Conservation (phyloP, 192 early-diverging fungal genomes). For the Funneliformis mosseae region DNA sequence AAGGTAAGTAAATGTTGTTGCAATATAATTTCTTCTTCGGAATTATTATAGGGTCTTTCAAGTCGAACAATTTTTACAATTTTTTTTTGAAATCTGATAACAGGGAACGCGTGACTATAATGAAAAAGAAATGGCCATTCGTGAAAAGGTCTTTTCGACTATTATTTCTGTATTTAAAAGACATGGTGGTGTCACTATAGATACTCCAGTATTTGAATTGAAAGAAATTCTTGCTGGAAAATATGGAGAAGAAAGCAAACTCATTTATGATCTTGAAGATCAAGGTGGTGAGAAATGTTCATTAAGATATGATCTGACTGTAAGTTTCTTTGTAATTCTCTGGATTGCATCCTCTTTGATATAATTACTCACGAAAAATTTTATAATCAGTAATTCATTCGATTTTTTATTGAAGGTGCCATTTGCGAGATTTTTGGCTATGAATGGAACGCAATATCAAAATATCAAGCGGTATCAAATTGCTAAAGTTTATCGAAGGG, state of each 20-base stretch:
- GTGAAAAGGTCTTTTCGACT: constrained; percentile 87
- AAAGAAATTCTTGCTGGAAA: constrained; percentile 96
- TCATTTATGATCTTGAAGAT: constrained; percentile 97
- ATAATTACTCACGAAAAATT: background rate
- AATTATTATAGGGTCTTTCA: background rate
- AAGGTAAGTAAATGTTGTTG: constrained; percentile 59
- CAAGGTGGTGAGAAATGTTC: constrained; percentile 97
- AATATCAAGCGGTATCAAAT: constrained; percentile 98
- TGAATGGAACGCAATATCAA: constrained; percentile 79
- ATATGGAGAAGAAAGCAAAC: constrained; percentile 98
- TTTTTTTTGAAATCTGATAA: background rate
- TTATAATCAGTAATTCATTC: background rate
- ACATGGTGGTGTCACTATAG: constrained; percentile 97
- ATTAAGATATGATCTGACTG: constrained; percentile 95
- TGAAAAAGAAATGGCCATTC: constrained; percentile 96
- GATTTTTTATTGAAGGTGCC: constrained; percentile 61
- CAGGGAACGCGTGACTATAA: constrained; percentile 95
- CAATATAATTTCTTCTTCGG: background rate
- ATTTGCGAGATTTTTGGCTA: constrained; percentile 94
- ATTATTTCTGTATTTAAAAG: constrained; percentile 89
- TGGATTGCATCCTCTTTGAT: no score
- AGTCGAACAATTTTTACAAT: background rate
- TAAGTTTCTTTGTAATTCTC: constrained; percentile 27
- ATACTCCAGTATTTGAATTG: constrained; percentile 98
- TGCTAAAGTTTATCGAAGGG: constrained; percentile 97